These are phyloP conservation scores for Pseudotsuga menziesii DNA, from an alignment of 75 land plant species.

Conservation along the genomic window DNA sequence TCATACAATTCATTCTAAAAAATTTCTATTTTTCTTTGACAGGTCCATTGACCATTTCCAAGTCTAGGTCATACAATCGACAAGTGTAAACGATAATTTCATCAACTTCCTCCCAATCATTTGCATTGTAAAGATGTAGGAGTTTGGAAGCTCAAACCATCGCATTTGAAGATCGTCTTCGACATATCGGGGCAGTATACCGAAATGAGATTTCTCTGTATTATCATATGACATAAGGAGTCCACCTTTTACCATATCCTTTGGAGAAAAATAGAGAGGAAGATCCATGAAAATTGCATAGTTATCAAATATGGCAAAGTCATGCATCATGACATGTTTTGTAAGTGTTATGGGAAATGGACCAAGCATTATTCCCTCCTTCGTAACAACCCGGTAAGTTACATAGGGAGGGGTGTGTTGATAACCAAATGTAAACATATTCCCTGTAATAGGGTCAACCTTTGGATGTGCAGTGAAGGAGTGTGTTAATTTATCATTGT, in stretches of 20 bases:
- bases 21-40: constrained; percentile 48
- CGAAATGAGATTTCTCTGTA: constrained; percentile 70
- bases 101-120: constrained; percentile 99
- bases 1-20: constrained; percentile 81
- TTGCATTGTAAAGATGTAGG: constrained; percentile 75
- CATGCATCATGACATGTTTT: constrained; percentile 91
- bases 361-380: constrained; percentile 87
- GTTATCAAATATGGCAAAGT: constrained; percentile 96
- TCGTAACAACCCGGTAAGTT: constrained; percentile 80
- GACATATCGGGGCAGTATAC: constrained; percentile 91
- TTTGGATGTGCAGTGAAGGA: constrained; percentile 97
- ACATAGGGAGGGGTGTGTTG: constrained; percentile 55
- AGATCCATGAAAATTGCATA: constrained; percentile 98
- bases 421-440: constrained; percentile 92
- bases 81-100: constrained; percentile 83
- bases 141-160: constrained; percentile 94
- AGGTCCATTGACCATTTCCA: constrained; percentile 52
- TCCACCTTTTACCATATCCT: constrained; percentile 81
- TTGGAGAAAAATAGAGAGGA: constrained; percentile 68
- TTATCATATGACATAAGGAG: constrained; percentile 61
- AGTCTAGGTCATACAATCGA: constrained; percentile 64
- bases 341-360: constrained; percentile 93
- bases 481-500: constrained; percentile 75
- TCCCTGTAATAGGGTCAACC: constrained; percentile 88
- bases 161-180: constrained; percentile 65